Base-by-base conservation (phyloP, 768 basidiomycete species). In the Psilocybe cyanescens region DNA sequence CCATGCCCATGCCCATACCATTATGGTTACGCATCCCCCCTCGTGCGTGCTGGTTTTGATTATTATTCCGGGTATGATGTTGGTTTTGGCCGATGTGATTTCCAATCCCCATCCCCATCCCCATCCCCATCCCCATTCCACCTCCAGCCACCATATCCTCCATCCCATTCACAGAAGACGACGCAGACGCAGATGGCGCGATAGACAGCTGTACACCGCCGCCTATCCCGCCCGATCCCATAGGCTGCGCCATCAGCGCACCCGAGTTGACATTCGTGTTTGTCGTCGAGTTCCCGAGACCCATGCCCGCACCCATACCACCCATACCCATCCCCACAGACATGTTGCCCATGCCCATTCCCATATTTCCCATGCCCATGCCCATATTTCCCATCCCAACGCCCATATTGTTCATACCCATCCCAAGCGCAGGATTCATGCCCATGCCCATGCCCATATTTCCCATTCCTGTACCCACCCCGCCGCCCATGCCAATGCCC, bases 401-500 rank as follows among this genome's bases (percentile, higher is more conserved):
- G 8, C 41, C 49, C 59, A 61, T 61, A 7, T 37, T 29, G 11
- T 60, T 60, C 64, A 67, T 63, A 14, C 64, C 60, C 60, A 68
- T 64, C 33, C 62, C 62, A 24, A 55, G 37, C 30, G 35, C 55
- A 59, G 57, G 57, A 53, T 33, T 29, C 60, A 55, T 39, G 60
- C 56, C 58, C 61, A 62, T 48, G 2, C 62, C 62, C 70, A 72
- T 70, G 16, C 63, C 53, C 33, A 39, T 49, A 29, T 57, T 65
- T 14, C 65, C 71, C 64, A 68, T 68, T 9, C 63, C 62, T 68
- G 68, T 68, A 52, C 59, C 55, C 48, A 7, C 33, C 6, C 33
- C 33, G 33, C 33, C 33, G 14, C 65, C 71, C 64, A 68, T 68
- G 9, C 63, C 62, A 68, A 69, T 68, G 49, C 59, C 55, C 48